phyloP scores from a whole-genome alignment of 1,284 basidiomycete species.

The Bjerkandera adusta region DNA sequence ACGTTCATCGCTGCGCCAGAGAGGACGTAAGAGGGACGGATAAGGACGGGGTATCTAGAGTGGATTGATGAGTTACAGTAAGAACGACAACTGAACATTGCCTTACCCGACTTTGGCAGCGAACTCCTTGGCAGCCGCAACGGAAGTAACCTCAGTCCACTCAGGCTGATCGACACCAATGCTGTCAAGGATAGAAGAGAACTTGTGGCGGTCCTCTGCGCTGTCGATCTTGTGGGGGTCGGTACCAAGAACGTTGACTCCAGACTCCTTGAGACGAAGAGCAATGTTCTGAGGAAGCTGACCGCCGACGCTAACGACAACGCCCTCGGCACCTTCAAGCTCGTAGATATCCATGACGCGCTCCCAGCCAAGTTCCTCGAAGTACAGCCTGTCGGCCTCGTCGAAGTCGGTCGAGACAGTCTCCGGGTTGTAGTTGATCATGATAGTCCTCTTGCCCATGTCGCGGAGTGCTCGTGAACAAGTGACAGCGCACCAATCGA shows the following conservation, averaged over 20 bases:
- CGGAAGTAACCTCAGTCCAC: conserved; percentile 90
- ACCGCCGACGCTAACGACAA: conserved; percentile 96
- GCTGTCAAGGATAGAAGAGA: conserved; percentile 93
- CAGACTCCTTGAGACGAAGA: conserved; percentile 87
- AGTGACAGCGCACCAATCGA: conserved; percentile 99
- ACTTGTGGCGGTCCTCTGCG: conserved; percentile 99
- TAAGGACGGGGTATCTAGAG: conserved; percentile 87
- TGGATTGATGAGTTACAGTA: conserved; percentile 19
- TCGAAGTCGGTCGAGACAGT: conserved; percentile 99
- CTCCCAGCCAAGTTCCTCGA: conserved; percentile 97
- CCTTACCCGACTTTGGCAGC: conserved; percentile 79
- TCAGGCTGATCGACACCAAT: conserved; percentile 97
- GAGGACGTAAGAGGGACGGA: conserved; percentile 96
- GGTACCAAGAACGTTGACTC: conserved; percentile 94
- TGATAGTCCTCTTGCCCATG: conserved; percentile 94
- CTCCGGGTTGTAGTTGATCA: conserved; percentile 99
- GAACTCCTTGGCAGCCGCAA: conserved; percentile 92
- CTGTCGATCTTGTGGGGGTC: conserved; percentile 95
- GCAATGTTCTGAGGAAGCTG: conserved; percentile 99
- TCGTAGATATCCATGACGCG: conserved; percentile 99
- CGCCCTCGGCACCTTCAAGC: conserved; percentile 88
- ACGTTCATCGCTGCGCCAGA: conserved; percentile 99
- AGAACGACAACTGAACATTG: neutral
- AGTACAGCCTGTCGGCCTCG: conserved; percentile 98
- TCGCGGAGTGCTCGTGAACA: conserved; percentile 90